Evolutionary conservation across 2,329 filamentous ascomycete species (phyloP).

Genomic region (Talaromyces albobiverticillius): DNA sequence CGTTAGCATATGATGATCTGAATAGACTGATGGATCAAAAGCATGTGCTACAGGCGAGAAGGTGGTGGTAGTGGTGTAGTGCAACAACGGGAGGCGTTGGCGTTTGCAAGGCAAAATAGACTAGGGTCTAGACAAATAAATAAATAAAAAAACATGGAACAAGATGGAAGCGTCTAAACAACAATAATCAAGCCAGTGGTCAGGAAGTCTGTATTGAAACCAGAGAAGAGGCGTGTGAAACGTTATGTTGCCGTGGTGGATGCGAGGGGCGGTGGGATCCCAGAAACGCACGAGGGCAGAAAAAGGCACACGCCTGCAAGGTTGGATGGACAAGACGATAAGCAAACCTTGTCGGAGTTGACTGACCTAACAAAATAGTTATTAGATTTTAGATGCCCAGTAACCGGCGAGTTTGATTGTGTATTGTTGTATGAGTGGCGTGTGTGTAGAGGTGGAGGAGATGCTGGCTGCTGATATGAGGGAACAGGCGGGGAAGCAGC

Average conservation of each 20-base stretch:
- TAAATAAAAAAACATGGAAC: neutral
- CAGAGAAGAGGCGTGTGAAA: neutral
- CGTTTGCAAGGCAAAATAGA: neutral
- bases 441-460: neutral
- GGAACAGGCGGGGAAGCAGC: conserved; percentile 14
- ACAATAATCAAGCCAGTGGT: no score
- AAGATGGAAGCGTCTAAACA: neutral
- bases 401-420: no score
- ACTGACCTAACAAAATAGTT: conserved; percentile 1
- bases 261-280: conserved; percentile 3
- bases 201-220: no score
- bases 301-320: neutral
- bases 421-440: no score
- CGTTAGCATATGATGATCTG: neutral
- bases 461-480: conserved; percentile 4
- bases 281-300: conserved; percentile 1
- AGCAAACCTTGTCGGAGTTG: neutral
- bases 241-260: neutral
- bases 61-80: neutral
- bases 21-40: neutral
- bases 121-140: neutral
- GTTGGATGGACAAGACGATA: neutral
- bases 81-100: neutral
- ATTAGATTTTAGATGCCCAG: neutral
- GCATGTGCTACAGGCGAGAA: neutral